These are phyloP conservation scores for Ceratobasidium sp. DNA, from an alignment of 1,284 basidiomycete species.

Conservation along the genomic window DNA sequence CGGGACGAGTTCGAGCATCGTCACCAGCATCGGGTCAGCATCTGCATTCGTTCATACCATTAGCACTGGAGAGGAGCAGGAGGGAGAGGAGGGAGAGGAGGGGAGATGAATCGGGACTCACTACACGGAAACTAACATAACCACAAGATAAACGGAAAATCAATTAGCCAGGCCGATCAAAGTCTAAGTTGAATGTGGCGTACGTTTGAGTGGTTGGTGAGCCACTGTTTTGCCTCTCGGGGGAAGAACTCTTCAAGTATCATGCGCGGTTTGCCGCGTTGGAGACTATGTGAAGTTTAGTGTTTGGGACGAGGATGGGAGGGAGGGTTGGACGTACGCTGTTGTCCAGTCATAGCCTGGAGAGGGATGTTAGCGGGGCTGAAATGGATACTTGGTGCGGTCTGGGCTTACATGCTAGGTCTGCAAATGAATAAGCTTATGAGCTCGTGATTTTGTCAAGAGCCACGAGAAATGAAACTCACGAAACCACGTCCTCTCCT, in stretches of 20 bases:
- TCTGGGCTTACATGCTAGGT: constrained; percentile 12
- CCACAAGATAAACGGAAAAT: neutral
- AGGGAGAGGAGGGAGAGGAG: too few species aligned
- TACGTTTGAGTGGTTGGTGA: neutral
- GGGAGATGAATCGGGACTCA: neutral
- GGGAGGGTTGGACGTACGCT: neutral
- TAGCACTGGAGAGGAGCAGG: too few species aligned
- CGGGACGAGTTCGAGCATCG: neutral
- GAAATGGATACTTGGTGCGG: neutral
- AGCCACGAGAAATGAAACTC: constrained; percentile 30
- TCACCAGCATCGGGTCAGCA: constrained; percentile 9
- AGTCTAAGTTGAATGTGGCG: neutral
- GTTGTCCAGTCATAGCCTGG: constrained; percentile 18
- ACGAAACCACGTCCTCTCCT: constrained; percentile 50
- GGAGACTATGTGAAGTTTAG: constrained; percentile 2
- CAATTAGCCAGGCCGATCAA: neutral
- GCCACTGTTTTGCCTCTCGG: neutral
- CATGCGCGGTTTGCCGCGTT: constrained; percentile 22
- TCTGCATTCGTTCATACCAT: too few species aligned
- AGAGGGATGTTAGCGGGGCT: neutral
- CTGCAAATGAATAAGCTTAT: neutral
- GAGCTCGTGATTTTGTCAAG: neutral
- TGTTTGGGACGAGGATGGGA: too few species aligned
- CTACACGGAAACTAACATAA: constrained; percentile 16
- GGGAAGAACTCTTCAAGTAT: constrained; percentile 16